Evolutionary conservation across 805 yeast genomes (phyloP), one percentile per base, ranked within the genome.

Genomic region (Saccharomycopsis oosterbeekiorum): DNA sequence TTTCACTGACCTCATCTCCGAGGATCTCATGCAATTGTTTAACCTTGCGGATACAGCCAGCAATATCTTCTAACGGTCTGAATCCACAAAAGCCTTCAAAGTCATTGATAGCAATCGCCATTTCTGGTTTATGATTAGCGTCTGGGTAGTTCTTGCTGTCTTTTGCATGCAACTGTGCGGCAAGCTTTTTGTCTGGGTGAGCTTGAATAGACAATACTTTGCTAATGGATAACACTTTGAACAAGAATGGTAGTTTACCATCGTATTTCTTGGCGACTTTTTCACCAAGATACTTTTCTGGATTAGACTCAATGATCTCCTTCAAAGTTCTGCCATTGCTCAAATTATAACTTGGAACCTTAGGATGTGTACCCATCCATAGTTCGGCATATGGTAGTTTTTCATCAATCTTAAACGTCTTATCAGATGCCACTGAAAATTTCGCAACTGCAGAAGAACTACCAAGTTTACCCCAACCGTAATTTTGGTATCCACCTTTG

Each of bases 291-390:
- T 79, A 78, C 54, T 75, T 70, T 55, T 77, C 76, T 15, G 96
- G 91, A 65, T 83, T 71, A 8, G 74, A 71, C n/a, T 77, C 73
- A 60, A 93, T 82, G 42, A 89, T 71, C 19, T 88, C 88, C 64
- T 91, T 79, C 71, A 94, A 79, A 21, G 83, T 78, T 66, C 80
- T 75, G 39, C 85, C 85, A 19, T 77, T 73, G 34, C 75, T 80
- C 29, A 80, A 79, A 57, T 82, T 80, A 56, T 74, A 74, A 19
- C 97, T 86, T 36, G 98, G 97, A 12, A 88, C 91, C 55, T 88
- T 88, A 59, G 96, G 93, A 72, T 94, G 99, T 29, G 98, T 91
- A 47, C 99, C 99, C 99, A 94, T 94, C 99, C 99, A 94, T 67
- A 94, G 78, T 74, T 94, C 99, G 17, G 99, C 99, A 70, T 94